Base-by-base conservation (phyloP, 768 basidiomycete species). In the Hypsizygus marmoreus region DNA sequence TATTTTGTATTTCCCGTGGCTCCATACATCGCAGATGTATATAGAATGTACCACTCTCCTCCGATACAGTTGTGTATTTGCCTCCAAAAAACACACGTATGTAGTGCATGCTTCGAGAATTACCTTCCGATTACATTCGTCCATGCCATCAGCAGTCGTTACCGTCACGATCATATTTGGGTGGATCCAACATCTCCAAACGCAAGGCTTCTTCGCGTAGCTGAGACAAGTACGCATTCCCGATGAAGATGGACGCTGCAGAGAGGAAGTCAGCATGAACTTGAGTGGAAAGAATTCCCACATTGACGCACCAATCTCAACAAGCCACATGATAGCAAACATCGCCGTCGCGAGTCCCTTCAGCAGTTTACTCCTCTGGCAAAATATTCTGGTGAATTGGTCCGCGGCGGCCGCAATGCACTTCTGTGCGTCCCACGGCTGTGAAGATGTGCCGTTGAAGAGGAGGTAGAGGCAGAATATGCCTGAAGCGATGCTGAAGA, bases 401-500 rank as follows among this genome's bases (percentile, higher is more conserved):
- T 57, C 56, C 12, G 30, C 45, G 9, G 47, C 47, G 9, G 16
- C 13, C 2, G 40, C n/a, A 30, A 54, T 28, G 32, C 50, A 56
- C 14, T 34, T 34, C 13, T 46, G 20, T 19, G 33, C 31, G 26
- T 51, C 30, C 47, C 46, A 50, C 10, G 41, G 22, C 20, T 51
- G 47, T 24, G 45, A 32, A 1, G 41, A 12, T 7, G 48, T 32
- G 22, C 11, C 34, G 37, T 56, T 51, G 50, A 67, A 67, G 9
- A 65, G 55, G 26, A 61, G 39, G 17, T 55, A 56, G n/a, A 67
- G 54, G 52, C 53, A 60, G 11, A 62, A 41, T n/a, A 54, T 57
- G 10, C 66, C 64, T 10, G 60, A 61, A 14, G 45, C 57, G 16
- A 67, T 38, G 35, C 57, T 58, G 49, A 67, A 64, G 4, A 61